A percentile compares a stretch with the other conserved stretches of the same genome.
phyloP scores from a whole-genome alignment of 2,329 filamentous ascomycete genomes.

The Calonectria fujianensis region DNA sequence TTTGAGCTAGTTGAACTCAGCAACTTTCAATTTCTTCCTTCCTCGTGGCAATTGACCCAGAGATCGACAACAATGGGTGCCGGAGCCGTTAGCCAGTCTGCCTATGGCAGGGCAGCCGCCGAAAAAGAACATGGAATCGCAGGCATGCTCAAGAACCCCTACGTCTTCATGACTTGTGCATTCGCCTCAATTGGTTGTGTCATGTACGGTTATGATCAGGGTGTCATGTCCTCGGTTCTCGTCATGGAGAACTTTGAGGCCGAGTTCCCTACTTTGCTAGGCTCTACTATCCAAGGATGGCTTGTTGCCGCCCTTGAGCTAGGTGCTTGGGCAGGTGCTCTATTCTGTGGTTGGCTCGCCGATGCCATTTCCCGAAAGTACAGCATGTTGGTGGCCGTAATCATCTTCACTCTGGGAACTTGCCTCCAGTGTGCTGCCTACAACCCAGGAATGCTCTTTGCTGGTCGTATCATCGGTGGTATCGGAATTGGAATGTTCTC shows the following conservation, averaged over 20 bases:
- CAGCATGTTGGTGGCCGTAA: slow-evolving; percentile 26
- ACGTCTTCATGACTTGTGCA: slow-evolving; percentile 23
- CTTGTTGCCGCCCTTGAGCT: slow-evolving; percentile 17
- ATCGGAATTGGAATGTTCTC: slow-evolving; percentile 25
- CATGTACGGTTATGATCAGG: slow-evolving; percentile 25
- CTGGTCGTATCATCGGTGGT: slow-evolving; percentile 22
- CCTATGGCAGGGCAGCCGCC: slow-evolving; percentile 24
- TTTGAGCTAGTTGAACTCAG: neutral
- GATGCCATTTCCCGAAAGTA: slow-evolving; percentile 32
- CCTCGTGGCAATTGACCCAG: neutral
- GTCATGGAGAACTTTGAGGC: slow-evolving; percentile 19
- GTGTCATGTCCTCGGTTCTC: slow-evolving; percentile 20
- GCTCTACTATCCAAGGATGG: slow-evolving; percentile 22
- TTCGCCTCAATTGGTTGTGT: slow-evolving; percentile 25
- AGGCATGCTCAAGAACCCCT: slow-evolving; percentile 26
- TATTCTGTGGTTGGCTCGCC: slow-evolving; percentile 19
- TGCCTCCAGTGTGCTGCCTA: slow-evolving; percentile 22
- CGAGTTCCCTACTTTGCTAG: neutral
- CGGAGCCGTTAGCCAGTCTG: slow-evolving; percentile 25
- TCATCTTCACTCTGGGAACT: slow-evolving; percentile 26
- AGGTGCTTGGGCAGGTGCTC: slow-evolving; percentile 14
- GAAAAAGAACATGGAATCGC: neutral
- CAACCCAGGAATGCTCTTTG: slow-evolving; percentile 22
- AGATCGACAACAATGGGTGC: slow-evolving; percentile 21
- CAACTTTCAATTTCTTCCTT: slow-evolving; percentile 3